phyloP scores from a whole-genome alignment of 2,329 filamentous ascomycete species.

The Aspergillus calidoustus region DNA sequence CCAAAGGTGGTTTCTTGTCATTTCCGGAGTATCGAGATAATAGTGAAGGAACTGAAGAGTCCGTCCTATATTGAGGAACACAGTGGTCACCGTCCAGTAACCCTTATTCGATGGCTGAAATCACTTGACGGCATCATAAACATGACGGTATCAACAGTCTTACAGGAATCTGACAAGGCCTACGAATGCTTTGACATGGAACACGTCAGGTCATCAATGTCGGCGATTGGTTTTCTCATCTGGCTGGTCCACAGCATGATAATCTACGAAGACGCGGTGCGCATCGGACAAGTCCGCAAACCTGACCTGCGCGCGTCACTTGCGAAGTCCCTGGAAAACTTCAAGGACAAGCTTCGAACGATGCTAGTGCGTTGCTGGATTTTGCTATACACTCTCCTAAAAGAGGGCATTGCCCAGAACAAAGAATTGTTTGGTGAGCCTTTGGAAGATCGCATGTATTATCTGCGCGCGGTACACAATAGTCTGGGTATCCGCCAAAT shows the following conservation, averaged over 20 bases:
- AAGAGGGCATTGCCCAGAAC: slow-evolving; percentile 73
- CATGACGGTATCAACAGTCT: slow-evolving; percentile 69
- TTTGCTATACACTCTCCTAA: slow-evolving; percentile 79
- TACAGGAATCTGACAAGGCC: slow-evolving; percentile 66
- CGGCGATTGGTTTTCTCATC: slow-evolving; percentile 71
- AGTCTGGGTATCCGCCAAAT: slow-evolving; percentile 81
- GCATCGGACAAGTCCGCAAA: slow-evolving; percentile 71
- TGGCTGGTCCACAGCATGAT: slow-evolving; percentile 79
- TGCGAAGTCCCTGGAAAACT: slow-evolving; percentile 47
- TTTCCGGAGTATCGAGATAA: slow-evolving; percentile 81
- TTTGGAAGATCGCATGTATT: slow-evolving; percentile 76
- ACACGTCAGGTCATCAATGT: slow-evolving; percentile 74
- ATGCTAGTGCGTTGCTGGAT: slow-evolving; percentile 89
- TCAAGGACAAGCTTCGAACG: slow-evolving; percentile 76
- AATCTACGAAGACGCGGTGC: slow-evolving; percentile 83
- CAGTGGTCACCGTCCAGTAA: slow-evolving; percentile 67
- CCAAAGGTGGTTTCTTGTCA: slow-evolving; percentile 90
- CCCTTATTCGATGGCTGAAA: slow-evolving; percentile 76
- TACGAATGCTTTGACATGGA: slow-evolving; percentile 85
- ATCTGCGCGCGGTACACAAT: slow-evolving; percentile 80
- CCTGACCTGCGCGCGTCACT: slow-evolving; percentile 60
- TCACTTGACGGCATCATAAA: slow-evolving; percentile 77
- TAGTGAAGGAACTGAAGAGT: slow-evolving; percentile 71
- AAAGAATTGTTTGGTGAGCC: slow-evolving; percentile 66
- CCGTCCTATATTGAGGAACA: slow-evolving; percentile 60